Conservation (phyloP, 768 basidiomycete genomes). For the Filobasidium floriforme region DNA sequence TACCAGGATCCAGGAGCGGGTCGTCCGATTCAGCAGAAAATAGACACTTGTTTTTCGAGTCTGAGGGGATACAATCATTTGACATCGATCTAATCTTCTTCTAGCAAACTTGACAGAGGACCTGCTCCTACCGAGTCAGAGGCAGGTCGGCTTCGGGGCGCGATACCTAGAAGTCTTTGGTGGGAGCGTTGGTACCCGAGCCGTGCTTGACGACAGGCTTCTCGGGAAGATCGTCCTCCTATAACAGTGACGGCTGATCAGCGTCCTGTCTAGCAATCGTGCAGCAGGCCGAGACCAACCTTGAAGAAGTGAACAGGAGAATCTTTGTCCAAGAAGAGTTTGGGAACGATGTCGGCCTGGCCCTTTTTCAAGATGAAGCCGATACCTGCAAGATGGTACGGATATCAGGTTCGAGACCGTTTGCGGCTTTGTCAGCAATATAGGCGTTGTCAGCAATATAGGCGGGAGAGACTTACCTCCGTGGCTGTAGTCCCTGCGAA, state of each 20-base stretch:
- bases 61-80: too few species aligned
- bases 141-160: too few species aligned
- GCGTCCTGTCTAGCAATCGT: too few species aligned
- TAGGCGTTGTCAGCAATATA: too few species aligned
- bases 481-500: constrained; percentile 46
- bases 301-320: constrained; percentile 36
- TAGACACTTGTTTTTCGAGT: too few species aligned
- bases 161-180: constrained; percentile 9
- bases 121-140: too few species aligned
- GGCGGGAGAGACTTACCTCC: constrained; percentile 22
- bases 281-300: constrained; percentile 8
- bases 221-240: constrained; percentile 18
- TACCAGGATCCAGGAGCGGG: too few species aligned
- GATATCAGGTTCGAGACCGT: neutral
- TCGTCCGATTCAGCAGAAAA: too few species aligned
- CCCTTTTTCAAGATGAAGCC: constrained; percentile 49
- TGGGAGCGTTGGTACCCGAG: constrained; percentile 18
- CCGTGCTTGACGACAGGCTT: constrained; percentile 14
- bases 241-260: neutral
- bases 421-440: too few species aligned
- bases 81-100: too few species aligned
- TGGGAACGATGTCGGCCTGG: constrained; percentile 44
- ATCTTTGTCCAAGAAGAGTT: constrained; percentile 25
- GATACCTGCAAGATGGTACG: constrained; percentile 28
- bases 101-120: too few species aligned